Evolutionary conservation across 2,329 filamentous ascomycete genomes (phyloP), one percentile per base, ranked within the genome.

Genomic region (Aschersonia sp.): DNA sequence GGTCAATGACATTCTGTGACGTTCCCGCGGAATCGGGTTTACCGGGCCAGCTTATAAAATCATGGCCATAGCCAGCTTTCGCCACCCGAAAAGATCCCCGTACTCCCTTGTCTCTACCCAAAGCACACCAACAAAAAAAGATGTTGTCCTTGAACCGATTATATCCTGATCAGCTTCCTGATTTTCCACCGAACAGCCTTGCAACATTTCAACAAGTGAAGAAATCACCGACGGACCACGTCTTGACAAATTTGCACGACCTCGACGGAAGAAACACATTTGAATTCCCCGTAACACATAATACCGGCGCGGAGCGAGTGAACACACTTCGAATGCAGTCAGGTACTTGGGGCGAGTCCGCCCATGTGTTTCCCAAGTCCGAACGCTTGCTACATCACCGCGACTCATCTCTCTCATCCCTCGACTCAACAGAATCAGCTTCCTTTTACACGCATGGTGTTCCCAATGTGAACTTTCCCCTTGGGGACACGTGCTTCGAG

Each of bases 371-470:
- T 39, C 60, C 64, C 29, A 66, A 64, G 56, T 52, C 62, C 40
- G 60, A 61, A 48, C 65, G 68, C 12, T 58, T 68, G 39, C 56
- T 67, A 30, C 78, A 81, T 55, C 69, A 81, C 43, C 72, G 78
- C 54, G 76, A 81, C 53, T 76, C 77, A 2, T 81, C 77, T 6
- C 63, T 78, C 39, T 81, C 78, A 0, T 81, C 78, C 0, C 56
- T 80, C 41, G 76, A 74, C 9, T 81, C 78, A 0, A 69, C 73
- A 37, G 75, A 73, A n/a, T 78, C 78, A 14, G 67, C 71, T 0
- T 81, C 78, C 14, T 77, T 78, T 4, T 81, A 69, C 58, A 71
- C 69, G 40, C 65, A 70, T 49, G 76, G 68, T 56, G 72, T 49
- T 6, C 50, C 50, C n/a, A 48, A 51, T 35, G 55, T 53, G 35